Conservation (phyloP, 163 green algal species). For the Prototheca stagnorum region DNA sequence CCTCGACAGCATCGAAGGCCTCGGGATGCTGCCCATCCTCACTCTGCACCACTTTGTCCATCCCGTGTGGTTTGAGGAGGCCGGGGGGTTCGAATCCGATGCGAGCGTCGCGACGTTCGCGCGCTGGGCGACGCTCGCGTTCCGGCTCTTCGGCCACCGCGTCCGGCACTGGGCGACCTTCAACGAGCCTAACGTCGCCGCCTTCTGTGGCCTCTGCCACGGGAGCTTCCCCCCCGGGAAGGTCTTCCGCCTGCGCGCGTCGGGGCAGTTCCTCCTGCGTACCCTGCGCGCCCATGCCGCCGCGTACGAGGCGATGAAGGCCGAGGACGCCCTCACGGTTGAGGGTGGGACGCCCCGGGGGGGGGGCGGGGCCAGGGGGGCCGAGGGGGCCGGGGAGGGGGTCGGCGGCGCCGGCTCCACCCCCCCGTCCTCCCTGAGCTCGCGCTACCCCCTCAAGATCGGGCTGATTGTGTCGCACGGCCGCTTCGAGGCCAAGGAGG, state of each 20-base stretch:
- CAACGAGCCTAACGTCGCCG: constrained; percentile 53
- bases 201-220: constrained; percentile 30
- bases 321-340: too few relatives aligned
- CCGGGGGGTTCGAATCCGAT: constrained; percentile 42
- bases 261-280: constrained; percentile 26
- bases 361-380: too few relatives aligned
- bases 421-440: too few relatives aligned
- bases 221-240: constrained; percentile 35
- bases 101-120: constrained; percentile 4
- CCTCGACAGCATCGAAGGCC: constrained; percentile 22
- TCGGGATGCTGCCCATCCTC: constrained; percentile 41
- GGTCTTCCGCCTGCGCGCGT: constrained; percentile 11
- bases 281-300: constrained; percentile 44
- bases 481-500: constrained; percentile 18
- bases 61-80: constrained; percentile 60
- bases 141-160: constrained; percentile 29
- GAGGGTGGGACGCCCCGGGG: too few relatives aligned
- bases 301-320: constrained; percentile 54
- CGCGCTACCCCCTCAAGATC: too few relatives aligned
- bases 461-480: too few relatives aligned
- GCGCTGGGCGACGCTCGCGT: constrained; percentile 2
- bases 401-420: too few relatives aligned
- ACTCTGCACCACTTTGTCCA: constrained; percentile 79
- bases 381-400: too few relatives aligned
- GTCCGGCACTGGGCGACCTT: constrained; percentile 63